Conservation (phyloP, 805 yeast genomes). For the Dipodascopsis uninucleata region DNA sequence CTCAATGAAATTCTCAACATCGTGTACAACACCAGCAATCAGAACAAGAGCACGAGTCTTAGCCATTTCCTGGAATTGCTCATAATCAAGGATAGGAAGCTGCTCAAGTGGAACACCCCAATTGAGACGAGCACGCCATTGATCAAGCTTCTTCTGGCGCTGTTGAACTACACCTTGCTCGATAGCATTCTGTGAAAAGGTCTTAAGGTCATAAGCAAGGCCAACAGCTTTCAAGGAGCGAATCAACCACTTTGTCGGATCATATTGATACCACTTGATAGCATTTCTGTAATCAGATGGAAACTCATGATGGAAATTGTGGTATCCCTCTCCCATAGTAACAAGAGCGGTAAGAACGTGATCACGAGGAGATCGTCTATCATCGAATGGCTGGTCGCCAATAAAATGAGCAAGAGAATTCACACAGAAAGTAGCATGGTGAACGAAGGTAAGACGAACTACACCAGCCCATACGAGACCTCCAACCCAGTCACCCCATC, state of each 20-base stretch:
- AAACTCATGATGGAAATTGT: constrained; percentile 93
- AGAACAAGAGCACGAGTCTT: constrained; percentile 65
- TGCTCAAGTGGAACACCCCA: constrained; percentile 95
- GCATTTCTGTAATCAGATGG: constrained; percentile 86
- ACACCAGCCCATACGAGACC: constrained; percentile 80
- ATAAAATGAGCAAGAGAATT: constrained; percentile 81
- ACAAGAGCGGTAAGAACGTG: constrained; percentile 59
- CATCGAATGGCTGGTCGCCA: constrained; percentile 71
- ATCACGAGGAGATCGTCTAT: constrained; percentile 68
- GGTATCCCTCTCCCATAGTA: constrained; percentile 87
- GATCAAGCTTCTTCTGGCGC: constrained; percentile 74
- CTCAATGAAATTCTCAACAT: constrained; percentile 82
- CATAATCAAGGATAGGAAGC: constrained; percentile 63
- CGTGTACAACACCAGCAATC: constrained; percentile 89
- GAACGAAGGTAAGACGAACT: constrained; percentile 64
- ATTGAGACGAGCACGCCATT: constrained; percentile 69
- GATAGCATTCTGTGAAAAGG: constrained; percentile 55
- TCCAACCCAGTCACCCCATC: constrained; percentile 72
- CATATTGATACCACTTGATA: constrained; percentile 66
- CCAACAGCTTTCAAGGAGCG: constrained; percentile 51
- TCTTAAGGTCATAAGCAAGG: constrained; percentile 54
- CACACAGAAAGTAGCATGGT: constrained; percentile 72
- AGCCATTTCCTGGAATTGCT: constrained; percentile 50
- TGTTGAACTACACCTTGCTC: constrained; percentile 75
- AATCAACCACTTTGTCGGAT: constrained; percentile 81